Evolutionary conservation across 306 rosid species (phyloP).

Genomic region (Trifolium fragiferum): DNA sequence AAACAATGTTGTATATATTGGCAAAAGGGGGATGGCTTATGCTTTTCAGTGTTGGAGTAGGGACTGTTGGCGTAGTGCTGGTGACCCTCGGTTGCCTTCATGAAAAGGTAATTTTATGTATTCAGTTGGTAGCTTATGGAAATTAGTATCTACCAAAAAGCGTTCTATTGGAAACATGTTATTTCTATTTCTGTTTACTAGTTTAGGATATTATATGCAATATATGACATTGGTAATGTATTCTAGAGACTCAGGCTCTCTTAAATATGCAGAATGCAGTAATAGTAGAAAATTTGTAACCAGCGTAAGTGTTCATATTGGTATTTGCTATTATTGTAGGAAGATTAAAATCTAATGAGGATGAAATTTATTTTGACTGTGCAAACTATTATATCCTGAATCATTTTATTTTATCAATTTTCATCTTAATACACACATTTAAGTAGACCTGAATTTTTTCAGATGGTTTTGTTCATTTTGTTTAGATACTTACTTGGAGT

Average conservation of each 20-base stretch:
- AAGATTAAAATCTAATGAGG: conserved; percentile 15
- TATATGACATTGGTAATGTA: conserved; percentile 6
- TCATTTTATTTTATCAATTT: neutral
- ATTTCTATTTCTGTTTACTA: conserved; percentile 1
- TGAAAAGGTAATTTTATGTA: conserved; percentile 64
- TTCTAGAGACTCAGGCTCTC: neutral
- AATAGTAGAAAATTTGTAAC: conserved; percentile 16
- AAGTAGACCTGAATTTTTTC: conserved; percentile 2
- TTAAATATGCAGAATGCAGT: conserved; percentile 6
- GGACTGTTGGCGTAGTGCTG: conserved; percentile 64
- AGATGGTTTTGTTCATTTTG: conserved; percentile 5
- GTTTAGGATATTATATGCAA: conserved; percentile 1
- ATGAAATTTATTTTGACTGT: conserved; percentile 20
- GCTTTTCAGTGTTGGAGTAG: conserved; percentile 63
- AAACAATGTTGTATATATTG: conserved; percentile 61
- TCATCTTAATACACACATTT: neutral
- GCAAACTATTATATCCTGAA: conserved; percentile 13
- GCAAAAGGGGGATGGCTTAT: conserved; percentile 90
- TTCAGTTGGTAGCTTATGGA: conserved; percentile 30
- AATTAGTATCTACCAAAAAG: neutral
- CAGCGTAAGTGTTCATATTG: conserved; percentile 6
- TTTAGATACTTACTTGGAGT: conserved; percentile 23
- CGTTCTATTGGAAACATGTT: neutral
- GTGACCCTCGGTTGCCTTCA: conserved; percentile 73
- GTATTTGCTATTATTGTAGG: conserved; percentile 15